Evolutionary conservation across 768 basidiomycete genomes (phyloP), one percentile per base, ranked within the genome.

Genomic region (Lentinus tigrinus): DNA sequence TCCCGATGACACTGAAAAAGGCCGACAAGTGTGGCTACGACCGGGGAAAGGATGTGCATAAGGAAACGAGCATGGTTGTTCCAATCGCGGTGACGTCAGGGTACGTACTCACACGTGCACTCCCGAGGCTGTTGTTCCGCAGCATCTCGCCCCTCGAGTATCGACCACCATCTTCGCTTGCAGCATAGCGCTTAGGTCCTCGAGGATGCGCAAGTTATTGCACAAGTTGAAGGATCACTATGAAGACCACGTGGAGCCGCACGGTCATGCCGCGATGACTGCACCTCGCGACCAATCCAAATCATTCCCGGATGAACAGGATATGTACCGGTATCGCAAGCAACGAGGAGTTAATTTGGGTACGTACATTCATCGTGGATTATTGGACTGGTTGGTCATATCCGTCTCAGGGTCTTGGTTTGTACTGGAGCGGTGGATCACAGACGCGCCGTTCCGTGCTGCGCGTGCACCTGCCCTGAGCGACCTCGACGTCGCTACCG

Each of bases 311-410:
- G 60, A 53, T 21, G 57, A 63, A 23, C 31, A 34, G 26, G 73
- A 75, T 40, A 58, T 82, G 46, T 79, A 83, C 64, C 77, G 82
- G 37, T 88, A 84, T 72, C 79, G 91, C 61, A 87, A 85, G 65
- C 89, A 90, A 64, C 79, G 85, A 52, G 91, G 91, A n/a, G 85
- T 92, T 5, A 93, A 93, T 69, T 81, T 93, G 10, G 91, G 91
- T 86, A 68, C 69, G 79, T 71, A 61, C 28, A 65, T 50, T 39
- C 13, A 24, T 21, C 51, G 31, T 42, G 23, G 42, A 51, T 23
- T 16, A 31, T 39, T 36, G 51, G 43, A 19, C 48, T 60, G 16
- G 40, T 40, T 47, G 19, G 26, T 42, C 4, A 52, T 54, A 26
- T 8, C 21, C 8, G 10, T 19, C n/a, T 26, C 58, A 90, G 88